These are phyloP conservation scores for Saccharomycopsis microspora DNA, from an alignment of 805 yeast species.

Conservation along the genomic window DNA sequence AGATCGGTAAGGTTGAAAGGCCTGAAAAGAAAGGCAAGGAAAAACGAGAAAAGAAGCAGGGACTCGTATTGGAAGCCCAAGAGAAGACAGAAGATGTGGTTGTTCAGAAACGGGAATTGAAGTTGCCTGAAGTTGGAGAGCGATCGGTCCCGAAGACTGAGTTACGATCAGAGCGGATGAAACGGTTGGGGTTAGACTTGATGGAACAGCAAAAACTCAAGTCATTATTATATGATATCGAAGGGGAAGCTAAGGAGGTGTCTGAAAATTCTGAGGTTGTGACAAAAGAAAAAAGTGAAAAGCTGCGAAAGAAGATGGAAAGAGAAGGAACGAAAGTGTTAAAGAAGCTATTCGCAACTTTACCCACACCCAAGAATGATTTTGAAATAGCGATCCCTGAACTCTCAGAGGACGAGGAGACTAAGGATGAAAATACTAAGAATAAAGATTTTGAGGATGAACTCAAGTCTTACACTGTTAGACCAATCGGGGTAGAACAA, in stretches of 20 bases:
- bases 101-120: constrained; percentile 28
- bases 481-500: constrained; percentile 37
- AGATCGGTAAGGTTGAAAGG: constrained; percentile 30
- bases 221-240: constrained; percentile 4
- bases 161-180: constrained; percentile 17
- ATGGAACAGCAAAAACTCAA: constrained; percentile 1
- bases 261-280: too few relatives aligned
- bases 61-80: constrained; percentile 12
- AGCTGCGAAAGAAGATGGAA: not conserved
- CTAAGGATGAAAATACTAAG: constrained; percentile 10
- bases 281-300: not conserved
- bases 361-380: constrained; percentile 36
- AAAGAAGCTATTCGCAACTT: constrained; percentile 20
- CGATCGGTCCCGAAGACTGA: constrained; percentile 9
- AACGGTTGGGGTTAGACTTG: constrained; percentile 11
- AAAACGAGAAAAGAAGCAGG: constrained; percentile 21
- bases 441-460: constrained; percentile 12
- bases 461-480: constrained; percentile 18
- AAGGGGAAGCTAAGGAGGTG: not conserved
- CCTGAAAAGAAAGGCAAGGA: constrained; percentile 30
- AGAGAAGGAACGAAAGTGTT: not conserved
- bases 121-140: constrained; percentile 20
- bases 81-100: constrained; percentile 13
- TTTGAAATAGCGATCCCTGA: constrained; percentile 30
- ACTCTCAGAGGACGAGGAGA: constrained; percentile 20